Evolutionary conservation across 495 filamentous ascomycete genomes (phyloP), one percentile per base, ranked within the genome.

Genomic region (Xylaria longipes): DNA sequence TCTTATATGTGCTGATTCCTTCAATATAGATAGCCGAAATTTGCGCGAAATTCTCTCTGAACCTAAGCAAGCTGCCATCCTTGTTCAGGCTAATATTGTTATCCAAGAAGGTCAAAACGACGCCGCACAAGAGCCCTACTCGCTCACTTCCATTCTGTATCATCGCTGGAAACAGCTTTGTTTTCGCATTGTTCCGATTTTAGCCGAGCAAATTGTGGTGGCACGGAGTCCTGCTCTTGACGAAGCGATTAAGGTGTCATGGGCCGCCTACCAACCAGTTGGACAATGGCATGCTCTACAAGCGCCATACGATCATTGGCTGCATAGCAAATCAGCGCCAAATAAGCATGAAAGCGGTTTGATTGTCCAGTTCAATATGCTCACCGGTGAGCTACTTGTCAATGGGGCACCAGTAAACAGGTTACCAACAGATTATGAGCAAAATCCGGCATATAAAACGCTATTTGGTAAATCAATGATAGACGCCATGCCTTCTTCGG

Each of bases 361-460:
- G 20, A 25, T 17, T 1, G 78, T 89, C 9, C 81, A 85, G 17
- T 87, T 80, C 69, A 88, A 90, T 73, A 52, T 89, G 17, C 74
- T 90, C n/a, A 84, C 80, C 2, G 87, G 87, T 0, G 75, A 82
- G 43, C 78, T 91, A 0, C 83, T 90, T 35, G 82, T 90, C 31
- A 81, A 89, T 66, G 86, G 86, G 5, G 71, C 75, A 1, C 88
- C 87, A 0, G 72, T 89, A 11, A 77, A 81, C 14, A 82, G 82
- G 25, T 78, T 89, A 7, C 88, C 88, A 0, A 14, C 0, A 22
- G 70, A 82, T 5, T 91, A 86, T 66, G 76, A 83, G 37, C 39
- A 62, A 1, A 82, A 88, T 60, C 0, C 17, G 1, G 77, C 68
- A 2, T 84, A 84, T 41, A 5, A 20, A 0, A 60, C 70, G 67